These are phyloP conservation scores for Fusarium pseudocircinatum DNA, from an alignment of 2,329 filamentous ascomycete genomes.

Conservation along the genomic window DNA sequence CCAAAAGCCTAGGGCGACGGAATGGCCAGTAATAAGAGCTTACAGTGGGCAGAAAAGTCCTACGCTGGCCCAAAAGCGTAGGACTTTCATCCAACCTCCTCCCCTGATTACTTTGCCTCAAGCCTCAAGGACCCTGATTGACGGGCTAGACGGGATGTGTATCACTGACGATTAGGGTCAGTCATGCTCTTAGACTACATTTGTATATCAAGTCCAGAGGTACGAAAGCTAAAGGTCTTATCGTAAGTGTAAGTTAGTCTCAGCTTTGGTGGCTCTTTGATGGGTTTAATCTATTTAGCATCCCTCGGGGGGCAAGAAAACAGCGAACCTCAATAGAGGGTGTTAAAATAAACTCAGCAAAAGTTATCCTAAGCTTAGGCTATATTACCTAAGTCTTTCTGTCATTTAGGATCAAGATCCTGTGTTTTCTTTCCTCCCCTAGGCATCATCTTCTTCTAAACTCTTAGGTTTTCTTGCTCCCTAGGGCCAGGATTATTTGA, in stretches of 20 bases:
- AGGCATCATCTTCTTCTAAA: not conserved
- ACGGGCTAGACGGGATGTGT: not conserved
- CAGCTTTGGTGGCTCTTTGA: not conserved
- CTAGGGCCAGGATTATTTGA: not conserved
- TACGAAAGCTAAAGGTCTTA: not conserved
- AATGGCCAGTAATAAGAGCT: constrained; percentile 21
- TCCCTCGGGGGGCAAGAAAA: no score
- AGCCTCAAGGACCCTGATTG: constrained; percentile 16
- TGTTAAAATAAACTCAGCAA: no score
- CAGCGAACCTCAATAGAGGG: no score
- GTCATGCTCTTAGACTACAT: no score
- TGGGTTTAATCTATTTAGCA: no score
- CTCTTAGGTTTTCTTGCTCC: not conserved
- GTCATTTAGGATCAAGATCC: no score
- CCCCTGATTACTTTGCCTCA: not conserved
- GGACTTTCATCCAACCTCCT: constrained; percentile 27
- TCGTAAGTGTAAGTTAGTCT: not conserved
- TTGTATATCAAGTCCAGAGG: not conserved
- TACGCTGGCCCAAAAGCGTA: constrained; percentile 26
- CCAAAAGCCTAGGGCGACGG: constrained; percentile 10
- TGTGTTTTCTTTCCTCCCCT: no score
- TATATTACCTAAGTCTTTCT: no score
- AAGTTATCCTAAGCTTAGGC: no score
- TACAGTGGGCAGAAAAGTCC: constrained; percentile 26
- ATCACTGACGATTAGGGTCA: not conserved